Evolutionary conservation across 1,139 yeast species (phyloP).

Genomic region (Candida anutae): DNA sequence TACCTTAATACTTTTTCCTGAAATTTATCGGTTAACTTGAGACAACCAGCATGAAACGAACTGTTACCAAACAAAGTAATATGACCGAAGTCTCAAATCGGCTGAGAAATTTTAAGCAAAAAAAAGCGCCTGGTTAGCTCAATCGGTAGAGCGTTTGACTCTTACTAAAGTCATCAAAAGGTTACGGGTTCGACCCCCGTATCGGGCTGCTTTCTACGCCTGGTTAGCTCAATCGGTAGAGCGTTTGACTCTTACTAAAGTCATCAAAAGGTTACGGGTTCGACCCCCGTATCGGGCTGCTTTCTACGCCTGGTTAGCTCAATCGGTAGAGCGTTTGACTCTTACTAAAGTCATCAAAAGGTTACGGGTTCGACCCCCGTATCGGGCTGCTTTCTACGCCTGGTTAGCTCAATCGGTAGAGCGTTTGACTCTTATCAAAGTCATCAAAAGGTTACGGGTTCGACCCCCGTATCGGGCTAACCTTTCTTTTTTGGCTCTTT

Average conservation of each 20-base stretch:
- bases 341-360: slow-evolving; percentile 10
- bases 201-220: slow-evolving; percentile 3
- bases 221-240: too few relatives aligned
- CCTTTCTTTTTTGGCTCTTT: slow-evolving; percentile 47
- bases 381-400: slow-evolving; percentile 3
- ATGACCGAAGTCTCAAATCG: too few relatives aligned
- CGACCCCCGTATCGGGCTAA: slow-evolving; percentile 49
- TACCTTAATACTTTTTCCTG: too few relatives aligned
- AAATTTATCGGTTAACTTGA: too few relatives aligned
- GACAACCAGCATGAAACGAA: too few relatives aligned
- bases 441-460: slow-evolving; percentile 43
- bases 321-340: slow-evolving; percentile 26
- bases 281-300: too few relatives aligned
- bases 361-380: slow-evolving; percentile 5
- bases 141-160: slow-evolving; percentile 26
- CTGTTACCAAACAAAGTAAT: too few relatives aligned
- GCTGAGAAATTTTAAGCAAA: too few relatives aligned
- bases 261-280: slow-evolving; percentile 38
- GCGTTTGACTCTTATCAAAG: slow-evolving; percentile 18
- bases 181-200: slow-evolving; percentile 5
- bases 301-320: slow-evolving; percentile 26
- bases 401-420: slow-evolving; percentile 23
- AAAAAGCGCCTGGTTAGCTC: slow-evolving; percentile 20
- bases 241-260: slow-evolving; percentile 10
- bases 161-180: slow-evolving; percentile 10